These are phyloP conservation scores for Wickerhamiella vanderwaltii DNA, from an alignment of 805 yeast genomes.

Conservation along the genomic window DNA sequence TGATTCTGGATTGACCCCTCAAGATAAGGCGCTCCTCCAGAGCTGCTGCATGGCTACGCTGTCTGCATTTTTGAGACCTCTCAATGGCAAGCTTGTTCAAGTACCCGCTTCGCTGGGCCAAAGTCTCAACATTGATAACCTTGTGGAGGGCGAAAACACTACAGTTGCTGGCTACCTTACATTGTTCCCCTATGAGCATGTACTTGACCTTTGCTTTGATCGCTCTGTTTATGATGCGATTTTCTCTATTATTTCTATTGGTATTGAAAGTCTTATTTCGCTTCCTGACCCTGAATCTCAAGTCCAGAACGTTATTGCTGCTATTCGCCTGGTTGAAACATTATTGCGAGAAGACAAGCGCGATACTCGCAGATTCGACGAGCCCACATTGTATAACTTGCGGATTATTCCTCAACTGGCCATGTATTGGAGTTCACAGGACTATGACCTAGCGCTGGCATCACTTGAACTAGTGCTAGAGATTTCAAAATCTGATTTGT, in stretches of 20 bases:
- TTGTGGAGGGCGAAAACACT: slow-evolving; percentile 30
- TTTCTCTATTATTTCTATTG: slow-evolving; percentile 42
- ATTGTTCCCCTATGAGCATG: slow-evolving; percentile 58
- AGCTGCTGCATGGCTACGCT: slow-evolving; percentile 39
- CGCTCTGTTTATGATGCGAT: slow-evolving; percentile 45
- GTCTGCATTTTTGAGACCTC: slow-evolving; percentile 39
- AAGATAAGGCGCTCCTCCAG: slow-evolving; percentile 39
- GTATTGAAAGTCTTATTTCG: slow-evolving; percentile 44
- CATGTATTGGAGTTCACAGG: slow-evolving; percentile 52
- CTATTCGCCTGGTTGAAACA: slow-evolving; percentile 39
- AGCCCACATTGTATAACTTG: slow-evolving; percentile 59
- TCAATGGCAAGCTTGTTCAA: slow-evolving; percentile 8
- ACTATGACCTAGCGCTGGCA: slow-evolving; percentile 38
- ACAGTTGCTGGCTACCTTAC: slow-evolving; percentile 42
- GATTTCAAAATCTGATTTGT: slow-evolving; percentile 39
- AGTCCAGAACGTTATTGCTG: slow-evolving; percentile 18
- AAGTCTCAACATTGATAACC: slow-evolving; percentile 37
- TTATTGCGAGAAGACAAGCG: slow-evolving; percentile 13
- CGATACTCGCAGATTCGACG: slow-evolving; percentile 36
- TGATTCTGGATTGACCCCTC: slow-evolving; percentile 27
- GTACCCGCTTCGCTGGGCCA: slow-evolving; percentile 11
- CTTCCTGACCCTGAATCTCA: slow-evolving; percentile 19
- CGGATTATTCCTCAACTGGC: slow-evolving; percentile 64
- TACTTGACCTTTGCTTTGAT: slow-evolving; percentile 49
- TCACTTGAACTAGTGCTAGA: slow-evolving; percentile 43